A percentile compares a stretch with the other conserved stretches of the same genome.
Evolutionary conservation across 768 basidiomycete species (phyloP).

Genomic region (Fomitopsis serialis): DNA sequence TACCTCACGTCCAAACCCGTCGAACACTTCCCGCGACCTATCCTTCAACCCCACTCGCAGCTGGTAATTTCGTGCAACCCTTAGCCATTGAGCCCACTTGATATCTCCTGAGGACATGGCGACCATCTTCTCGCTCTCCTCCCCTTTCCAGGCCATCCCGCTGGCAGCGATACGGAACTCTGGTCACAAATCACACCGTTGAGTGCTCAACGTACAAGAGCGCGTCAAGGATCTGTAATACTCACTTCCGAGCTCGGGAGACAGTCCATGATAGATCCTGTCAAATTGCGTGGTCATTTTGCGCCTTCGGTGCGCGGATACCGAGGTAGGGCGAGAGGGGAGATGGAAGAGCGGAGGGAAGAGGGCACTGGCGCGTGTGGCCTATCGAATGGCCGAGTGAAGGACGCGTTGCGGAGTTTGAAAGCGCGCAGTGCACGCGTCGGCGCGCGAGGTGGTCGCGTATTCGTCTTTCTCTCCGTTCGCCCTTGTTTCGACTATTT

Average conservation of each 20-base stretch:
- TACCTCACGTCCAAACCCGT: conserved; percentile 90
- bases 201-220: background rate
- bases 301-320: conserved; percentile 12
- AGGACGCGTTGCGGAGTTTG: conserved; percentile 23
- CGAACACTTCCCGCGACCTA: conserved; percentile 77
- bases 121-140: conserved; percentile 55
- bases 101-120: conserved; percentile 69
- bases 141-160: conserved; percentile 93
- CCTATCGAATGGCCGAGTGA: conserved; percentile 9
- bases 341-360: conserved; percentile 13
- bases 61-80: conserved; percentile 90
- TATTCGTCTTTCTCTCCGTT: background rate
- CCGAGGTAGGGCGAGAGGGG: background rate
- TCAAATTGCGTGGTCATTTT: conserved; percentile 82
- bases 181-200: conserved; percentile 23
- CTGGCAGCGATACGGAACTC: conserved; percentile 85
- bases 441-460: conserved; percentile 15
- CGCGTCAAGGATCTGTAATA: conserved; percentile 14
- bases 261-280: conserved; percentile 71
- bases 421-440: conserved; percentile 4
- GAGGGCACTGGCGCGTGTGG: conserved; percentile 1
- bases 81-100: conserved; percentile 87
- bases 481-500: background rate
- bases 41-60: conserved; percentile 80
- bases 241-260: conserved; percentile 78